These are phyloP conservation scores for Hypoxylon crocopeplum DNA, from an alignment of 495 filamentous ascomycete genomes.

Conservation along the genomic window DNA sequence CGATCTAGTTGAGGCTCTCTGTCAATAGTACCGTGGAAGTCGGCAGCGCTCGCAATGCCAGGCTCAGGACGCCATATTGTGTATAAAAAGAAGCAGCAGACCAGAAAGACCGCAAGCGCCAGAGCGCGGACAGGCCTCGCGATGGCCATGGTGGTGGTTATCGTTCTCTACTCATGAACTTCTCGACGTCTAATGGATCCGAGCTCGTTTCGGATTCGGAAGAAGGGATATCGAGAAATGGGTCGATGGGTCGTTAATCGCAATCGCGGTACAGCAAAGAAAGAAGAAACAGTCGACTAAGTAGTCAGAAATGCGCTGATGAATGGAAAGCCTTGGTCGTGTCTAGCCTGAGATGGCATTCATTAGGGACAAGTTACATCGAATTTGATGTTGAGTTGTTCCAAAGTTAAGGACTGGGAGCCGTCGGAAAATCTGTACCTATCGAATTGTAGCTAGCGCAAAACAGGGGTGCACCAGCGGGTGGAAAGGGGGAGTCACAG, in stretches of 20 bases:
- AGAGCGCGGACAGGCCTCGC: slow-evolving; percentile 83
- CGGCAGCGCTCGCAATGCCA: slow-evolving; percentile 40
- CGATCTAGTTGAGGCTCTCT: slow-evolving; percentile 85
- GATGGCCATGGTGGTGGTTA: slow-evolving; percentile 69
- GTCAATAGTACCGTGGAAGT: slow-evolving; percentile 60
- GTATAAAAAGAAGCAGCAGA: slow-evolving; percentile 78
- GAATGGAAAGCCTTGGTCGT: slow-evolving; percentile 14
- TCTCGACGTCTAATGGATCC: background rate
- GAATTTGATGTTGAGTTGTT: slow-evolving; percentile 4
- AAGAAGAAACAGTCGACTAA: background rate
- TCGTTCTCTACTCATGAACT: slow-evolving; percentile 36
- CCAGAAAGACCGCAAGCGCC: slow-evolving; percentile 68
- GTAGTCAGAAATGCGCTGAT: slow-evolving; percentile 26
- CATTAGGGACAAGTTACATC: slow-evolving; percentile 9
- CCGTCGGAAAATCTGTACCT: slow-evolving; percentile 22
- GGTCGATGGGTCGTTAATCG: background rate
- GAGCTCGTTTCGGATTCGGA: slow-evolving; percentile 1
- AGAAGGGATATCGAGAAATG: background rate
- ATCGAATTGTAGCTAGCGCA: background rate
- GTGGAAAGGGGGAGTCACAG: slow-evolving; percentile 16
- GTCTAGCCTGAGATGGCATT: slow-evolving; percentile 3
- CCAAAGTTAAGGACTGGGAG: slow-evolving; percentile 10
- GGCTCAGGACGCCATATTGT: slow-evolving; percentile 65
- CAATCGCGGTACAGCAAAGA: slow-evolving; percentile 4
- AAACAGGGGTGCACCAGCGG: slow-evolving; percentile 3